Evolutionary conservation across 805 yeast species (phyloP).

Genomic region (Candida insectalens): DNA sequence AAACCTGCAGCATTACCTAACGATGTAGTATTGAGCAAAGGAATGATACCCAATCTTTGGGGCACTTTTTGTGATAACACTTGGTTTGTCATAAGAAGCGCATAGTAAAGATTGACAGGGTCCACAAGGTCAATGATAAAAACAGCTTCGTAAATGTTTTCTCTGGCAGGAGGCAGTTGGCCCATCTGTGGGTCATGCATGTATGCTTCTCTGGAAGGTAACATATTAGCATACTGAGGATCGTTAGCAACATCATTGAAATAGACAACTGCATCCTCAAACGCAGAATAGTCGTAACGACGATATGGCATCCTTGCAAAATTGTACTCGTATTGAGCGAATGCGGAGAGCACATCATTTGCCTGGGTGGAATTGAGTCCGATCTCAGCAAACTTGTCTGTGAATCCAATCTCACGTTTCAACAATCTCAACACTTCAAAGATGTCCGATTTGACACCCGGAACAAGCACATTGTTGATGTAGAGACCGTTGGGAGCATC

Average conservation of each 20-base stretch:
- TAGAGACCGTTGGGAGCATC: conserved; percentile 37
- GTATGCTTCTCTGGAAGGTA: conserved; percentile 38
- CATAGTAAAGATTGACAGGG: conserved; percentile 37
- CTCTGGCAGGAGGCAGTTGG: conserved; percentile 57
- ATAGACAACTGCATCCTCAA: conserved; percentile 40
- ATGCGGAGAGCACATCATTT: conserved; percentile 28
- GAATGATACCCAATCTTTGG: conserved; percentile 78
- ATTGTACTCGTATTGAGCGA: conserved; percentile 20
- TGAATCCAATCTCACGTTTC: conserved; percentile 24
- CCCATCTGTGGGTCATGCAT: conserved; percentile 36
- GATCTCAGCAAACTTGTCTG: conserved; percentile 16
- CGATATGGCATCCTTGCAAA: conserved; percentile 6
- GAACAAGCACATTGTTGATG: conserved; percentile 58
- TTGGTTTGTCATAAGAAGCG: conserved; percentile 39
- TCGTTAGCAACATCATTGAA: conserved; percentile 73
- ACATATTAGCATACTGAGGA: conserved; percentile 35
- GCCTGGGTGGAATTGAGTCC: conserved; percentile 26
- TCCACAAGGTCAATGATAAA: conserved; percentile 57
- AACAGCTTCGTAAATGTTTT: conserved; percentile 67
- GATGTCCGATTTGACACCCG: conserved; percentile 33
- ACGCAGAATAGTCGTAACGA: conserved; percentile 16
- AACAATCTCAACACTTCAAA: conserved; percentile 31
- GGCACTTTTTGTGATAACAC: conserved; percentile 54
- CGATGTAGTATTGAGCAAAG: conserved; percentile 26
- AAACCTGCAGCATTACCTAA: conserved; percentile 11